These are phyloP conservation scores for Marasmius oreades DNA, from an alignment of 1,284 basidiomycete genomes.

Conservation along the genomic window DNA sequence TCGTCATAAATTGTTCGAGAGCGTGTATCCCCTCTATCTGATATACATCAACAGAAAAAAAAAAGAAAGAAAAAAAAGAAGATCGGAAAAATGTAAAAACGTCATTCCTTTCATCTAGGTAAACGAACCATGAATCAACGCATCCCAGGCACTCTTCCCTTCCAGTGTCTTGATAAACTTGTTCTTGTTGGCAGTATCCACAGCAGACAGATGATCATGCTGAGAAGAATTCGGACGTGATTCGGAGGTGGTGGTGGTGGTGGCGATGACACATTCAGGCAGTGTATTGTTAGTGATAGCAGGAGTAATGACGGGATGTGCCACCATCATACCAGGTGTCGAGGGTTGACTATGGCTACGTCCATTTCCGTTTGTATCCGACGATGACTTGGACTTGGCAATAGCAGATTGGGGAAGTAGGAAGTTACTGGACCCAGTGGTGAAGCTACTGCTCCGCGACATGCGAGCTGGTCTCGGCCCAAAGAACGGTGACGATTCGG, in stretches of 20 bases:
- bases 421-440: background rate
- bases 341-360: background rate
- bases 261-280: conserved; percentile 15
- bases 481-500: background rate
- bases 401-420: background rate
- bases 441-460: background rate
- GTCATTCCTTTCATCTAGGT: conserved; percentile 20
- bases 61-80: background rate
- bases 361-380: background rate
- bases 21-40: no score
- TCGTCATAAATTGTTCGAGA: no score
- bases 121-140: conserved; percentile 55
- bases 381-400: background rate
- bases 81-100: background rate
- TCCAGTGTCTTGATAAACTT: conserved; percentile 45
- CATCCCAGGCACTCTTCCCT: conserved; percentile 49
- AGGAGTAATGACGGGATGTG: no score
- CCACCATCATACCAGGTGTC: background rate
- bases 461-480: background rate
- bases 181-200: conserved; percentile 29
- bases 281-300: conserved; percentile 1
- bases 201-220: conserved; percentile 18
- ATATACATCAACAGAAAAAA: background rate
- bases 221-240: conserved; percentile 8
- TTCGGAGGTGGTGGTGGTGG: conserved; percentile 5